These are phyloP conservation scores for Aspergillus sclerotiicarbonarius DNA, from an alignment of 495 filamentous ascomycete genomes.

Conservation along the genomic window DNA sequence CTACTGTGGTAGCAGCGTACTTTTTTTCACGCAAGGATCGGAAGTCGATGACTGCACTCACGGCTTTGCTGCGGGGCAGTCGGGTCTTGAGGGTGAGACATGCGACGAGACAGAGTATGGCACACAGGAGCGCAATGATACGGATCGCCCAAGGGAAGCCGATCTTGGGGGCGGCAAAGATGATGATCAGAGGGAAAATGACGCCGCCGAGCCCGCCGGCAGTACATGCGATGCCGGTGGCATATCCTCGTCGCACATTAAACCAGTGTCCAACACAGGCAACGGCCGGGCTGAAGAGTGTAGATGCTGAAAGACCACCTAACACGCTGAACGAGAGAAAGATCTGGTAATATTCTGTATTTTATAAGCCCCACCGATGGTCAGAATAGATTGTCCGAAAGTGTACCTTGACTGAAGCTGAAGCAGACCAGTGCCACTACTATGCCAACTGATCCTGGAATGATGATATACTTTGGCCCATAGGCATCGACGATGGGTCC, in stretches of 20 bases:
- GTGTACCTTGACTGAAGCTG: too few species aligned
- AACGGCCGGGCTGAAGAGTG: conserved; percentile 64
- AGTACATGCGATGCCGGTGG: conserved; percentile 70
- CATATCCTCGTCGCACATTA: conserved; percentile 61
- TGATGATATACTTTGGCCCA: too few species aligned
- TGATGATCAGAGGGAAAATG: conserved; percentile 69
- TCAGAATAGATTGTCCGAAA: too few species aligned
- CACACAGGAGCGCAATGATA: conserved; percentile 62
- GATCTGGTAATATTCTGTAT: conserved; percentile 42
- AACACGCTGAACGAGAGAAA: conserved; percentile 40
- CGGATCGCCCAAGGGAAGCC: conserved; percentile 77
- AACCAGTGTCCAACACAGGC: conserved; percentile 67
- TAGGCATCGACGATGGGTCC: too few species aligned
- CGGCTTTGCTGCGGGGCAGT: conserved; percentile 16
- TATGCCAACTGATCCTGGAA: too few species aligned
- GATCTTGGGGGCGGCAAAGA: conserved; percentile 55
- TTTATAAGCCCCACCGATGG: too few species aligned
- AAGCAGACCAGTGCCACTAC: too few species aligned
- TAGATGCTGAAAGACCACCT: conserved; percentile 32
- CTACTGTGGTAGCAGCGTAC: conserved; percentile 52
- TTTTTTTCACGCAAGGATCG: conserved; percentile 28
- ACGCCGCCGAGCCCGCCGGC: conserved; percentile 69
- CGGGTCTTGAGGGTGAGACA: conserved; percentile 26
- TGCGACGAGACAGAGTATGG: conserved; percentile 41
- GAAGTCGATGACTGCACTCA: conserved; percentile 18